Evolutionary conservation across 129 eudicot genomes (phyloP).

Genomic region (Logfia minima): DNA sequence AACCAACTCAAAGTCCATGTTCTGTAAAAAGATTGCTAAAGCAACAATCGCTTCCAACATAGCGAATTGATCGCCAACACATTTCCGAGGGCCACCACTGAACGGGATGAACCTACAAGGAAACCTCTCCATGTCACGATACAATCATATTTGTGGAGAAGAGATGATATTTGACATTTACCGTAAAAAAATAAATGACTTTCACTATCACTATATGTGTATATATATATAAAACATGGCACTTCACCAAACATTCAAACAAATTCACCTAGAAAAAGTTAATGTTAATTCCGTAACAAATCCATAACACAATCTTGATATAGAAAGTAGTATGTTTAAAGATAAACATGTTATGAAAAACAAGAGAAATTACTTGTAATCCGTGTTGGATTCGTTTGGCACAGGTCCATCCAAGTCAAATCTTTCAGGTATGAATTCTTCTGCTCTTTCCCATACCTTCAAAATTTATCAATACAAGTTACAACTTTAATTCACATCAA

Average conservation of each 20-base stretch:
- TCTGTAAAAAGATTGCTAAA: constrained; percentile 78
- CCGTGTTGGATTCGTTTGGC: no score
- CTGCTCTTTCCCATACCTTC: constrained; percentile 96
- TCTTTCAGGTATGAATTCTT: constrained; percentile 49
- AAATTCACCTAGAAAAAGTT: neutral
- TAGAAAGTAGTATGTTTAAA: neutral
- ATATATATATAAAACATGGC: neutral
- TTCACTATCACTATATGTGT: neutral
- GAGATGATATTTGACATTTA: neutral
- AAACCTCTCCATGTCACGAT: constrained; percentile 4
- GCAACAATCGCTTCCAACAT: constrained; percentile 90
- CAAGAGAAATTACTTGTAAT: no score
- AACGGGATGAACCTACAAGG: constrained; percentile 77
- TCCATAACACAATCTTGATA: neutral
- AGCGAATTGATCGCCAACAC: constrained; percentile 98
- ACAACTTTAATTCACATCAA: neutral
- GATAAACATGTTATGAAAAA: no score
- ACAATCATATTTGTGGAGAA: neutral
- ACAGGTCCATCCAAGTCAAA: no score
- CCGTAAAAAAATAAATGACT: neutral
- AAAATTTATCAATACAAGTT: neutral
- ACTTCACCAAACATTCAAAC: no score
- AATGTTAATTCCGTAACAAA: neutral
- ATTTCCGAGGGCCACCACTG: constrained; percentile 98
- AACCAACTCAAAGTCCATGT: constrained; percentile 72